Evolutionary conservation across 768 basidiomycete genomes (phyloP).

Genomic region (Favolaschia claudopus): DNA sequence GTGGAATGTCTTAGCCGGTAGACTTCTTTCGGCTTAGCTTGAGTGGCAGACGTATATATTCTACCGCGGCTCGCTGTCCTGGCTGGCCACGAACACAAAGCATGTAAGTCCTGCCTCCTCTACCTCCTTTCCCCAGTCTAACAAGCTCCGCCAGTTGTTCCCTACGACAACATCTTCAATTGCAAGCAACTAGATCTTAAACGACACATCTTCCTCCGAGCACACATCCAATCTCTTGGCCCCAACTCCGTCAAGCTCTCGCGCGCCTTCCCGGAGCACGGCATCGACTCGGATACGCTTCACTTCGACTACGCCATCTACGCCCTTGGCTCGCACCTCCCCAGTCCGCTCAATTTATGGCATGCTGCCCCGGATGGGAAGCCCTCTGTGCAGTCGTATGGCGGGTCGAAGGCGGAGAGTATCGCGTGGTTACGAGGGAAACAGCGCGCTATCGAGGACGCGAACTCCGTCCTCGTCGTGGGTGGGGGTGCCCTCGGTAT

Average conservation of each 20-base stretch:
- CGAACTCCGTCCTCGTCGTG: constrained; percentile 64
- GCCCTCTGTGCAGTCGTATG: constrained; percentile 32
- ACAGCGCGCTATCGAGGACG: constrained; percentile 55
- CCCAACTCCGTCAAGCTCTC: constrained; percentile 52
- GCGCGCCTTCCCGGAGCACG: constrained; percentile 55
- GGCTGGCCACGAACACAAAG: constrained; percentile 70
- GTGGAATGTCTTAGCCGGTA: constrained; percentile 7
- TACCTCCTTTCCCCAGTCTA: neutral
- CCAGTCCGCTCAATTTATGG: constrained; percentile 65
- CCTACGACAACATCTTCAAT: constrained; percentile 58
- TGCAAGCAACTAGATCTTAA: constrained; percentile 24
- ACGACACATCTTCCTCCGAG: constrained; percentile 49
- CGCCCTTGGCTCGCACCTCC: constrained; percentile 66
- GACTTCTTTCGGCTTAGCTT: neutral
- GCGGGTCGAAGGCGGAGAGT: constrained; percentile 56
- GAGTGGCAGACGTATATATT: constrained; percentile 57
- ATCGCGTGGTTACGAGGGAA: constrained; percentile 59
- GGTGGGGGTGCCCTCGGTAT: constrained; percentile 81
- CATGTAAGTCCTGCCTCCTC: constrained; percentile 47
- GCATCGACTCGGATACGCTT: constrained; percentile 43
- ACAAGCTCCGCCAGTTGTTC: constrained; percentile 50
- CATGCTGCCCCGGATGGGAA: constrained; percentile 31
- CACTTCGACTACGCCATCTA: constrained; percentile 66
- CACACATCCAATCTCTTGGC: constrained; percentile 50
- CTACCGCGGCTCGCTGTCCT: constrained; percentile 65